These are phyloP conservation scores for Euphorbia neoarborescens DNA, from an alignment of 441 rosid species.

Conservation along the genomic window DNA sequence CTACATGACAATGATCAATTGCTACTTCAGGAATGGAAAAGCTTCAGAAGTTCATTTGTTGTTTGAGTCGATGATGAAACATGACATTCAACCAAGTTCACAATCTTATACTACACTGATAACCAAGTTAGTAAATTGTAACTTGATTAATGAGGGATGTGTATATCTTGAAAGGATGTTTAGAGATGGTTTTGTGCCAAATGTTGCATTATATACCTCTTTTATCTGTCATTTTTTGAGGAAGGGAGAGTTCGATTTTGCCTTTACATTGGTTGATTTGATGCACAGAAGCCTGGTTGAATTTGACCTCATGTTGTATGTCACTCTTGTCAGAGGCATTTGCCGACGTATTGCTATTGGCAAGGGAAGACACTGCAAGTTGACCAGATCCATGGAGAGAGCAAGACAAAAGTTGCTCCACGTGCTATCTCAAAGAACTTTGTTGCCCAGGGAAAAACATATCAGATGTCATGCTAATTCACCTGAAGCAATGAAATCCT, in stretches of 20 bases:
- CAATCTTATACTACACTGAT: slow-evolving; percentile 44
- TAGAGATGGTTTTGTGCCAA: slow-evolving; percentile 50
- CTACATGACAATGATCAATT: slow-evolving; percentile 56
- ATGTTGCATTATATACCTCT: slow-evolving; percentile 44
- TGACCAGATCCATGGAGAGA: slow-evolving; percentile 25
- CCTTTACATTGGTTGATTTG: slow-evolving; percentile 41
- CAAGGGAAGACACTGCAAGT: slow-evolving; percentile 21
- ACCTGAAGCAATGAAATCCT: slow-evolving; percentile 3
- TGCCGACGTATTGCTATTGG: slow-evolving; percentile 30
- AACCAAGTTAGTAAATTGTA: slow-evolving; percentile 43
- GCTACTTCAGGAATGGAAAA: slow-evolving; percentile 35
- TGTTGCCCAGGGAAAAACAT: slow-evolving; percentile 11
- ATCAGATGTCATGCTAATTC: not conserved
- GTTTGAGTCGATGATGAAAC: slow-evolving; percentile 40
- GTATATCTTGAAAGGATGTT: slow-evolving; percentile 48
- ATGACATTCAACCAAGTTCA: slow-evolving; percentile 37
- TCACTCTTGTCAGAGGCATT: slow-evolving; percentile 39
- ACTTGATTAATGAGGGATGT: slow-evolving; percentile 45
- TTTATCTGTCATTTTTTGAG: slow-evolving; percentile 39
- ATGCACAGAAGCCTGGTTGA: slow-evolving; percentile 39
- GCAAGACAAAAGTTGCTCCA: slow-evolving; percentile 37
- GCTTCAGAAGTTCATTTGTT: slow-evolving; percentile 34
- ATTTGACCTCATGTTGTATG: slow-evolving; percentile 34
- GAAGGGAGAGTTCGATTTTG: slow-evolving; percentile 46
- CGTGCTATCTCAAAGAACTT: slow-evolving; percentile 32